Percentiles rank a stretch among this genome's conserved stretches.
Evolutionary conservation across 371 early-diverging fungal species (phyloP).

Genomic region (Nematocida displodere): DNA sequence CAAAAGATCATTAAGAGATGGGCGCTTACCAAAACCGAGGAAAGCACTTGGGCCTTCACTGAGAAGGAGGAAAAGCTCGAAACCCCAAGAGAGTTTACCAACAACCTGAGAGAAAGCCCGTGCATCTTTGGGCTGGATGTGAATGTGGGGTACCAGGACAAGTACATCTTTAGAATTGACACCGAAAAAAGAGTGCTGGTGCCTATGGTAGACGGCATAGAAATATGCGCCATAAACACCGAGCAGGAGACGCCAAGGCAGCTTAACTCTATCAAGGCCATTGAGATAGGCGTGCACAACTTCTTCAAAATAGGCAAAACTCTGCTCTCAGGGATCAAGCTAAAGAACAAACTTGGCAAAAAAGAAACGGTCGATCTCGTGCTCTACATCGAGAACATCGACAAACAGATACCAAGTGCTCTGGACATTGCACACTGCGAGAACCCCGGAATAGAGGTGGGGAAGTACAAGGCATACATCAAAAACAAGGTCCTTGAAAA

Average conservation of each 20-base stretch:
- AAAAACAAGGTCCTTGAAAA: slow-evolving; percentile 1
- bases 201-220: background rate
- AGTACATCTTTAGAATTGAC: background rate
- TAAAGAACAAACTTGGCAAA: slow-evolving; percentile 32
- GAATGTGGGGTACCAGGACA: background rate
- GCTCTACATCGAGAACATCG: background rate
- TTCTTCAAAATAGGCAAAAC: background rate
- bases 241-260: too few relatives aligned
- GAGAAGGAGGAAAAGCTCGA: slow-evolving; percentile 36
- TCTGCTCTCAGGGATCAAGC: slow-evolving; percentile 9
- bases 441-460: background rate
- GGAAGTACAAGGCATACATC: background rate
- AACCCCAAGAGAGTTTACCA: background rate
- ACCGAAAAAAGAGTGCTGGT: background rate
- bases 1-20: slow-evolving; percentile 25
- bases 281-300: background rate
- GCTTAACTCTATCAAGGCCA: too few relatives aligned
- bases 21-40: slow-evolving; percentile 17
- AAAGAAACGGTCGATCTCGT: slow-evolving; percentile 14
- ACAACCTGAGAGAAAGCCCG: slow-evolving; percentile 3
- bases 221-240: too few relatives aligned
- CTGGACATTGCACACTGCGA: slow-evolving; percentile 2
- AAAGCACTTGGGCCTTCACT: background rate
- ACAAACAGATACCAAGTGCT: background rate
- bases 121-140: slow-evolving; percentile 28